Evolutionary conservation across 352 stramenopile species (phyloP).

Genomic region (Blastocystis sp.): DNA sequence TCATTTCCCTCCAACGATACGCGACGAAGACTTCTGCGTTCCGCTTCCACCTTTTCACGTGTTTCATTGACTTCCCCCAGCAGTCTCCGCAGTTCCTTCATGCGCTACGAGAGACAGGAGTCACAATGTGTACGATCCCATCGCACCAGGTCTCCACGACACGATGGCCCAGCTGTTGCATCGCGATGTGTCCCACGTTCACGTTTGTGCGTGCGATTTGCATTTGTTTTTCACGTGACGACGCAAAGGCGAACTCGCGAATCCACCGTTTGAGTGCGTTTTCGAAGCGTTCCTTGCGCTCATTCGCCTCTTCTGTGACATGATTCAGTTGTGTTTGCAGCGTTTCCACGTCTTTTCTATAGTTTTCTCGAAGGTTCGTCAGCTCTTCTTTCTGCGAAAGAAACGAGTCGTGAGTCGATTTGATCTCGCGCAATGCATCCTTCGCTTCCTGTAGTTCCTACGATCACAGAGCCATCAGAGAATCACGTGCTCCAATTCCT

Average conservation of each 20-base stretch:
- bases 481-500: slow-evolving; percentile 30
- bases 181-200: background rate
- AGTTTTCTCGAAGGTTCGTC: background rate
- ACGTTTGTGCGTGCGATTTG: background rate
- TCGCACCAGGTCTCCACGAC: slow-evolving; percentile 46
- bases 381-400: background rate
- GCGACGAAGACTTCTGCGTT: background rate
- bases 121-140: background rate
- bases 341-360: background rate
- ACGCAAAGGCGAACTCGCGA: background rate
- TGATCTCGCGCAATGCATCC: background rate
- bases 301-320: background rate
- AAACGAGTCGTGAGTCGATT: background rate
- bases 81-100: background rate
- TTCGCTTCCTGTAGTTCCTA: slow-evolving; percentile 16
- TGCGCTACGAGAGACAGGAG: background rate
- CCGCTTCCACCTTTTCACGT: background rate
- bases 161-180: slow-evolving; percentile 37
- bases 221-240: background rate
- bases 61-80: background rate
- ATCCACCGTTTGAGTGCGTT: slow-evolving; percentile 18
- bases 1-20: background rate
- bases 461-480: background rate
- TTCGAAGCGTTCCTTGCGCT: background rate
- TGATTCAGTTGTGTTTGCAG: background rate